Evolutionary conservation across 139 green algal genomes (phyloP).

Genomic region (Coccomyxa sp.): DNA sequence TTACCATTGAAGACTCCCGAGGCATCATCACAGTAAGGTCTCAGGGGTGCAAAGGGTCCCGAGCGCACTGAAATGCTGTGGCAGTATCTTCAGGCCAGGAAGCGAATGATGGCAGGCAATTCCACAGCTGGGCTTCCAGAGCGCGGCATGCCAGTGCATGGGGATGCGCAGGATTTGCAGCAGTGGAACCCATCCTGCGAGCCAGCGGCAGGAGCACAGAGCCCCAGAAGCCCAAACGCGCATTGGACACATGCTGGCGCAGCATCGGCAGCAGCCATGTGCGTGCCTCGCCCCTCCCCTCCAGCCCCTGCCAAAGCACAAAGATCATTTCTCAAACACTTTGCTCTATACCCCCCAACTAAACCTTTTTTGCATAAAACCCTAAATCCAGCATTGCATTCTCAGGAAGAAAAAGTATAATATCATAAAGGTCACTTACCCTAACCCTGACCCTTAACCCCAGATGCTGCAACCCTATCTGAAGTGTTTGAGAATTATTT

Average conservation of each 20-base stretch:
- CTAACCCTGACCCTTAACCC: too few relatives aligned
- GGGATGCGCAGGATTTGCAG: neutral
- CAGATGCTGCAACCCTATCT: too few relatives aligned
- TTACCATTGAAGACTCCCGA: too few relatives aligned
- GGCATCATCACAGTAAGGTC: too few relatives aligned
- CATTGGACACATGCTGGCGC: conserved; percentile 50
- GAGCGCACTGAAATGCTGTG: conserved; percentile 13
- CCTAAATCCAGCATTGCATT: too few relatives aligned
- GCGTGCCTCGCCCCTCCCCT: conserved; percentile 46
- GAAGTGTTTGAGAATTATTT: too few relatives aligned
- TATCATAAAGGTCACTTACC: too few relatives aligned
- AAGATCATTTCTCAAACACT: too few relatives aligned
- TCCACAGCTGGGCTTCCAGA: conserved; percentile 76
- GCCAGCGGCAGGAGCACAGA: conserved; percentile 68
- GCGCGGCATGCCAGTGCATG: conserved; percentile 52
- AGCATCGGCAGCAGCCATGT: conserved; percentile 92
- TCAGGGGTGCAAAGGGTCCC: too few relatives aligned
- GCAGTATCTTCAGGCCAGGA: conserved; percentile 64
- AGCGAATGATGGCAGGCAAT: conserved; percentile 72
- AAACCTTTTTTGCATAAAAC: too few relatives aligned
- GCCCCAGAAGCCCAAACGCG: conserved; percentile 61
- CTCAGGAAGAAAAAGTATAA: too few relatives aligned
- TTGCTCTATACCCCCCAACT: too few relatives aligned
- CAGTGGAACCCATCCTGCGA: conserved; percentile 39
- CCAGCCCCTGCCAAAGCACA: conserved; percentile 29